Evolutionary conservation across 2,329 filamentous ascomycete genomes (phyloP), one percentile per base, ranked within the genome.

Genomic region (Talaromyces islandicus): DNA sequence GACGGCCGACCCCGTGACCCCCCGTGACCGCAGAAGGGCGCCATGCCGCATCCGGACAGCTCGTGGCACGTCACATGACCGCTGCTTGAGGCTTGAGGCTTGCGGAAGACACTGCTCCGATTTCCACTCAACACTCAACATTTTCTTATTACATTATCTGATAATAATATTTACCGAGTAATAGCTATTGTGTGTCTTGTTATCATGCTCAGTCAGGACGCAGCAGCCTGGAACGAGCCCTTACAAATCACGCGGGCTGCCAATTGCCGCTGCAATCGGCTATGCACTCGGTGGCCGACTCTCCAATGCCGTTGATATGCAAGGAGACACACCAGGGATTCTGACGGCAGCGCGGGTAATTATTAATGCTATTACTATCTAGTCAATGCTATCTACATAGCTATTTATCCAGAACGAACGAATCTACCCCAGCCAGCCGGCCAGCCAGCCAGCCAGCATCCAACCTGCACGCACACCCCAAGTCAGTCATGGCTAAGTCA

Each of bases 1-100:
- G 70, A 73, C 66, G 62, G 46, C 10, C 3, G 2, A 19, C 3
- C 19, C 12, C 46, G 19, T 53, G 21, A 29, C 25, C 41, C 9
- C n/a, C 17, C 38, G n/a, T n/a, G n/a, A n/a, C n/a, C n/a, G n/a
- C n/a, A n/a, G n/a, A n/a, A n/a, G n/a, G n/a, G n/a, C 30, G n/a
- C 17, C 7, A 46, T 27, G 38, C 41, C 19, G 53, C 21, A 46
- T 46, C 19, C 19, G 43, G 43, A 11, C 43, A 21, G 41, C 41
- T 43, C 6, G 41, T 7, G 9, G 41, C 17, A n/a, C 2, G 43
- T 46, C 43, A 46, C 43, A 21, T 46, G 43, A 46, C 43, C n/a
- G 3, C 2, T 4, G n/a, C 43, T 46, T n/a, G n/a, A n/a, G n/a
- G n/a, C n/a, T n/a, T n/a, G n/a, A n/a, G n/a, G 43, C 43, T 11